These are phyloP conservation scores for Curvularia sp. DNA, from an alignment of 2,329 filamentous ascomycete species.

Conservation along the genomic window DNA sequence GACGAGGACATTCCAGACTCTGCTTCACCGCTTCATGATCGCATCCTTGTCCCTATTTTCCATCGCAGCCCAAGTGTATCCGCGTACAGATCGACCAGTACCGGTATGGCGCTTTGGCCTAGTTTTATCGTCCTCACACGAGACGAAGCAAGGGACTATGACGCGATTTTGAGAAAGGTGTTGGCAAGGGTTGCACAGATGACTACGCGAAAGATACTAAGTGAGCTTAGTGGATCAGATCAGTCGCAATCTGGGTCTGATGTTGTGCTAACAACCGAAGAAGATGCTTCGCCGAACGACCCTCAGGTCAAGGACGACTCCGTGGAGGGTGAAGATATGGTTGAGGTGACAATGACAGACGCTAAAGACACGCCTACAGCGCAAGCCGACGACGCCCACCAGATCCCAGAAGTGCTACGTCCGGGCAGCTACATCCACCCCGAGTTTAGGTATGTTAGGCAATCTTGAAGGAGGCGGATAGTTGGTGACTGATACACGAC, in stretches of 20 bases:
- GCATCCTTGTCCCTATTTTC: constrained; percentile 73
- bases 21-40: constrained; percentile 69
- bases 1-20: constrained; percentile 61
- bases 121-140: constrained; percentile 78
- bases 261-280: constrained; percentile 69
- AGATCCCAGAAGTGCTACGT: constrained; percentile 57
- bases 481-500: neutral
- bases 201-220: constrained; percentile 73
- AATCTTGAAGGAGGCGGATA: neutral
- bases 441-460: constrained; percentile 54
- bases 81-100: constrained; percentile 38
- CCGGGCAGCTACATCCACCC: constrained; percentile 68
- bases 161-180: constrained; percentile 80
- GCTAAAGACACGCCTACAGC: constrained; percentile 48
- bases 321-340: constrained; percentile 86
- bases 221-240: constrained; percentile 58
- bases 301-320: constrained; percentile 78
- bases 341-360: constrained; percentile 87
- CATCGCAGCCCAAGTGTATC: constrained; percentile 60
- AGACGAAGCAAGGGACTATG: constrained; percentile 73
- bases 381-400: constrained; percentile 30
- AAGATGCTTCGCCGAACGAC: constrained; percentile 71
- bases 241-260: constrained; percentile 67
- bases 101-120: constrained; percentile 55
- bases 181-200: constrained; percentile 77